These are phyloP conservation scores for Coprinopsis sp. DNA, from an alignment of 768 basidiomycete species.

Conservation along the genomic window DNA sequence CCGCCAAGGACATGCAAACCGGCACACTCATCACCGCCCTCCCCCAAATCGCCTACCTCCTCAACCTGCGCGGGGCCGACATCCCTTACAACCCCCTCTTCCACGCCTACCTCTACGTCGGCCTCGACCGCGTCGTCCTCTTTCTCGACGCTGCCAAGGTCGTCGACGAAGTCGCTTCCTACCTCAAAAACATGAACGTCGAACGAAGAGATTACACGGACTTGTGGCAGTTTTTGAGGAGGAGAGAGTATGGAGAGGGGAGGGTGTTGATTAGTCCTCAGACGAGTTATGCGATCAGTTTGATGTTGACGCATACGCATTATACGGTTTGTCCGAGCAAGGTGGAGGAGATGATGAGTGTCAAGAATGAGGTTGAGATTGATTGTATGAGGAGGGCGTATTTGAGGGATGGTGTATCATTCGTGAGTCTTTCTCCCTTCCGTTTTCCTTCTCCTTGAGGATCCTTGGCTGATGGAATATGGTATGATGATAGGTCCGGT, in stretches of 20 bases:
- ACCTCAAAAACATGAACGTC: constrained; percentile 55
- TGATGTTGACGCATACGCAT: constrained; percentile 79
- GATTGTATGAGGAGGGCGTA: constrained; percentile 82
- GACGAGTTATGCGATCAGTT: constrained; percentile 77
- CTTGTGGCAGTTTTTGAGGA: constrained; percentile 73
- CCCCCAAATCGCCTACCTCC: constrained; percentile 74
- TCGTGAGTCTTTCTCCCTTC: constrained; percentile 42
- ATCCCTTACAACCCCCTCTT: constrained; percentile 92
- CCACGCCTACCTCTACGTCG: constrained; percentile 79
- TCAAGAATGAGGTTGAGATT: constrained; percentile 87
- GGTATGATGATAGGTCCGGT: constrained; percentile 46
- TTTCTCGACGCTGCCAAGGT: constrained; percentile 75
- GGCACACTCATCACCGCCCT: constrained; percentile 68
- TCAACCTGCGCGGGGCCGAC: constrained; percentile 88
- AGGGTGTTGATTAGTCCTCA: constrained; percentile 72
- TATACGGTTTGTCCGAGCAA: constrained; percentile 69
- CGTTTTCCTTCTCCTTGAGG: constrained; percentile 3
- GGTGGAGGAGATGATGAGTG: constrained; percentile 72
- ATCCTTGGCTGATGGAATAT: constrained; percentile 11
- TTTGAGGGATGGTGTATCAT: constrained; percentile 84
- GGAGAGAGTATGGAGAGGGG: constrained; percentile 73
- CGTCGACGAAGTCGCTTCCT: constrained; percentile 49
- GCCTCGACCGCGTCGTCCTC: constrained; percentile 54
- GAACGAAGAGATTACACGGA: constrained; percentile 66
- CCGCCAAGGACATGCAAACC: constrained; percentile 56